Evolutionary conservation across 768 basidiomycete genomes (phyloP).

Genomic region (Cytidiella melzeri): DNA sequence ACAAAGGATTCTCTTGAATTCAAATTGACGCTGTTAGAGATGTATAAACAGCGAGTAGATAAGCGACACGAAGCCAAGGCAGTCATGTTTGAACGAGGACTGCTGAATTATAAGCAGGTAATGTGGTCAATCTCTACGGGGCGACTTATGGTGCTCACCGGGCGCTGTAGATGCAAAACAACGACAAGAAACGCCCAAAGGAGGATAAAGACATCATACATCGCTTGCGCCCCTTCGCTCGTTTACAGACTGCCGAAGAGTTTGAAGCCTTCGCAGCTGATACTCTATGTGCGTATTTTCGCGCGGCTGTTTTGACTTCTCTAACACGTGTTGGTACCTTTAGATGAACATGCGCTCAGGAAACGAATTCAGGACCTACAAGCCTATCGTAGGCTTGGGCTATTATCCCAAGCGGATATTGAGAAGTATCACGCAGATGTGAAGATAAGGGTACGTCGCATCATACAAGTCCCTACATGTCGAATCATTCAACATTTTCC

Average conservation of each 20-base stretch:
- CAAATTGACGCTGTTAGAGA: constrained; percentile 85
- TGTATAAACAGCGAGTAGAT: constrained; percentile 85
- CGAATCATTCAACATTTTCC: not conserved
- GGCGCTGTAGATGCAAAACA: constrained; percentile 90
- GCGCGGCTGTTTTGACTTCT: not conserved
- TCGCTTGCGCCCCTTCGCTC: constrained; percentile 85
- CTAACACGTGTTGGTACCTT: not conserved
- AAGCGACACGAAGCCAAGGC: constrained; percentile 81
- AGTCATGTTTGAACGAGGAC: constrained; percentile 85
- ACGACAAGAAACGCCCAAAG: constrained; percentile 83
- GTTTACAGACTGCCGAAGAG: constrained; percentile 86
- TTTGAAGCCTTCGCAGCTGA: constrained; percentile 86
- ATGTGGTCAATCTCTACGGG: not conserved
- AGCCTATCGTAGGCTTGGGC: constrained; percentile 79
- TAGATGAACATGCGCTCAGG: constrained; percentile 84
- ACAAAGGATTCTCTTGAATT: constrained; percentile 78
- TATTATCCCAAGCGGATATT: constrained; percentile 81
- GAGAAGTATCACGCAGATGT: constrained; percentile 82
- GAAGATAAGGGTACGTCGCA: constrained; percentile 56
- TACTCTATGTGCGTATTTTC: constrained; percentile 67
- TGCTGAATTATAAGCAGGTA: constrained; percentile 94
- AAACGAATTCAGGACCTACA: constrained; percentile 91
- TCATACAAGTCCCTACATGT: constrained; percentile 7
- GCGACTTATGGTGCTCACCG: constrained; percentile 9
- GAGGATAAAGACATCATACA: constrained; percentile 91